Conservation (phyloP, 2,329 filamentous ascomycete species). For the Alternaria solani region DNA sequence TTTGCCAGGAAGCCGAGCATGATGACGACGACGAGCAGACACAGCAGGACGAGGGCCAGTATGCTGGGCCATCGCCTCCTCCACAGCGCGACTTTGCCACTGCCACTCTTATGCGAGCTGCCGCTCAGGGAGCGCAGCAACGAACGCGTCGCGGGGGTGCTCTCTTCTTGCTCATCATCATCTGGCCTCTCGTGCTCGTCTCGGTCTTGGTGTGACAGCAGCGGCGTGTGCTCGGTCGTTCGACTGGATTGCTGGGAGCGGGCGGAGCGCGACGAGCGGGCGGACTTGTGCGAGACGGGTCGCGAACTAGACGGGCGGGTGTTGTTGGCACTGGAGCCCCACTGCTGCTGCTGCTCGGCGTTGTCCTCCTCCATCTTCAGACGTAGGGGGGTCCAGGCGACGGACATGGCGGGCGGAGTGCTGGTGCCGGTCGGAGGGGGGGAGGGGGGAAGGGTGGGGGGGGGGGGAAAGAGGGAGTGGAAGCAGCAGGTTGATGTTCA, state of each 20-base stretch:
- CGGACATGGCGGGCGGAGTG: conserved; percentile 11
- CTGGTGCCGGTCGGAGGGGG: conserved; percentile 6
- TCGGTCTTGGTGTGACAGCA: conserved; percentile 44
- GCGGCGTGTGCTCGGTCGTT: conserved; percentile 52
- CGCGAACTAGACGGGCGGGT: conserved; percentile 49
- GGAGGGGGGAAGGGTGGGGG: conserved; percentile 5
- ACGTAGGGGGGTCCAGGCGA: conserved; percentile 18
- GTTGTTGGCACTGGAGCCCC: conserved; percentile 34
- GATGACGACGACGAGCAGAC: conserved; percentile 69
- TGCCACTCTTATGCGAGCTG: conserved; percentile 23
- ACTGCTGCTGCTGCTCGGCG: conserved; percentile 41
- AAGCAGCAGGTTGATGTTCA: conserved; percentile 1
- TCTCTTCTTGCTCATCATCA: conserved; percentile 21
- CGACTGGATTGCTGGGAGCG: conserved; percentile 42
- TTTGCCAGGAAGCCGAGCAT: conserved; percentile 87
- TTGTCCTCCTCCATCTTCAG: conserved; percentile 26
- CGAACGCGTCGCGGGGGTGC: conserved; percentile 47
- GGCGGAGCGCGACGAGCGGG: conserved; percentile 43
- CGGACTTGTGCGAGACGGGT: conserved; percentile 49
- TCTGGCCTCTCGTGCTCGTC: conserved; percentile 33
- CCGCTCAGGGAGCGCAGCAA: conserved; percentile 47
- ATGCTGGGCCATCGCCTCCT: conserved; percentile 77
- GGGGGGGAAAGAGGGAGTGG: neutral
- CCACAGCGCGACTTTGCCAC: conserved; percentile 40
- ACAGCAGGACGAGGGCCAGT: conserved; percentile 74